Evolutionary conservation across 805 yeast genomes (phyloP).

Genomic region (Monosporozyma siamensis): DNA sequence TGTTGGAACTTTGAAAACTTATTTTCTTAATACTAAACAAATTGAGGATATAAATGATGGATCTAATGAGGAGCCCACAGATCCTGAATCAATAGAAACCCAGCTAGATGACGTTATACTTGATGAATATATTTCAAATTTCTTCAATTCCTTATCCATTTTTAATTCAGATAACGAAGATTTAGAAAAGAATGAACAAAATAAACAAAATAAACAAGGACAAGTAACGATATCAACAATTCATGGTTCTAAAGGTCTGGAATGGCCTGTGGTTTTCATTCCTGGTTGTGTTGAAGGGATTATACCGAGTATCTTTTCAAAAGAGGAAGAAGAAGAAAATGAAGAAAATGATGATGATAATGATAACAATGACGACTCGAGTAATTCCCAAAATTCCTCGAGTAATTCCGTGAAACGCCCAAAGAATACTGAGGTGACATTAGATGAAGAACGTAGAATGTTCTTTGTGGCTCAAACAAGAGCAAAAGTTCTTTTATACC

Average conservation of each 20-base stretch:
- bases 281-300: conserved; percentile 61
- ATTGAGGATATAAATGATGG: conserved; percentile 2
- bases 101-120: conserved; percentile 1
- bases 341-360: conserved; percentile 10
- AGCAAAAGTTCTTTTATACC: conserved; percentile 51
- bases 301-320: conserved; percentile 46
- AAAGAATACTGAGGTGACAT: conserved; percentile 9
- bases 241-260: conserved; percentile 89
- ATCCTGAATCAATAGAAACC: no score
- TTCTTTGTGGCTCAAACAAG: conserved; percentile 85
- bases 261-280: conserved; percentile 88
- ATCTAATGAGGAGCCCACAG: no score
- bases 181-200: conserved; percentile 9
- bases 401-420: conserved; percentile 1
- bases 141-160: conserved; percentile 31
- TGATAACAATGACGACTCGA: conserved; percentile 7
- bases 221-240: conserved; percentile 64
- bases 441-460: conserved; percentile 75
- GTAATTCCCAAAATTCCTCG: conserved; percentile 6
- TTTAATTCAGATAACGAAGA: conserved; percentile 20
- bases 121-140: conserved; percentile 22
- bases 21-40: conserved; percentile 14
- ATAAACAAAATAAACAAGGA: conserved; percentile 21
- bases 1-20: conserved; percentile 17
- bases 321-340: conserved; percentile 15